Evolutionary conservation across 345 rosid species (phyloP).

Genomic region (Populus euphratica): DNA sequence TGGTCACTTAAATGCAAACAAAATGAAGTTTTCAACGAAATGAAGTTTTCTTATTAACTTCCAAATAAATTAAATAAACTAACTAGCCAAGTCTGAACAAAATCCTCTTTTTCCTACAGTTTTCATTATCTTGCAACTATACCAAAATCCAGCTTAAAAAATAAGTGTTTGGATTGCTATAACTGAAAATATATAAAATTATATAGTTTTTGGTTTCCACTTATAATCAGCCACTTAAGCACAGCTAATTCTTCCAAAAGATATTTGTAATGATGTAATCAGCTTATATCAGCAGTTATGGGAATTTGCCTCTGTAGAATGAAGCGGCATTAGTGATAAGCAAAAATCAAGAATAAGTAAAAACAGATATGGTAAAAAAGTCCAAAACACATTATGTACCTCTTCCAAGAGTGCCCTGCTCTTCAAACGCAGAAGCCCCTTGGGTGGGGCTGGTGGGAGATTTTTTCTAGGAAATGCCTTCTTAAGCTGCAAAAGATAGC

Average conservation of each 20-base stretch:
- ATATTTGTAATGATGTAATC: not conserved
- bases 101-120: not conserved
- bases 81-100: not conserved
- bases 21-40: not conserved
- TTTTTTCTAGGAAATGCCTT: conserved; percentile 68
- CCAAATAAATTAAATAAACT: not conserved
- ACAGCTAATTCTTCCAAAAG: not conserved
- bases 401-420: conserved; percentile 89
- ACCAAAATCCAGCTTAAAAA: not conserved
- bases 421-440: conserved; percentile 87
- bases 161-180: not conserved
- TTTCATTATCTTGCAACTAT: not conserved
- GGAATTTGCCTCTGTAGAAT: not conserved
- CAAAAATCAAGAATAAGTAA: not conserved
- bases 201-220: not conserved
- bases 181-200: not conserved
- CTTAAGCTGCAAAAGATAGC: conserved; percentile 59
- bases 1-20: conserved; percentile 11
- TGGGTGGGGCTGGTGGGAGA: conserved; percentile 88
- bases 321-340: not conserved
- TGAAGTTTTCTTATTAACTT: not conserved
- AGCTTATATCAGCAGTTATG: not conserved
- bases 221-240: not conserved
- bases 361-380: not conserved
- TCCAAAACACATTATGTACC: conserved; percentile 46